Conservation (phyloP, 202 grass and related monocot species). For the Setaria italica region DNA sequence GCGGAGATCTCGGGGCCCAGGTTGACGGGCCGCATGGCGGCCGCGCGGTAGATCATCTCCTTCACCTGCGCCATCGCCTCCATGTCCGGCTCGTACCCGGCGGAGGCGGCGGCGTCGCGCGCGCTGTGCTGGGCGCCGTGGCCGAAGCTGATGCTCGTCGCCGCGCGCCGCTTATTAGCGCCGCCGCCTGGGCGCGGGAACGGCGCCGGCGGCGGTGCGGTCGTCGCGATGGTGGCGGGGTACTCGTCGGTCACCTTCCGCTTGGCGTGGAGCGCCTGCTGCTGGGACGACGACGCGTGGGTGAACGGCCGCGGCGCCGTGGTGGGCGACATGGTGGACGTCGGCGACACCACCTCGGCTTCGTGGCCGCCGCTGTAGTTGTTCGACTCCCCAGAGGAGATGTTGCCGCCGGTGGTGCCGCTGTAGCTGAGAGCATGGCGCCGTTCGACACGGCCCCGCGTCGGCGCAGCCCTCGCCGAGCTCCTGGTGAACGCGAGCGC, state of each 20-base stretch:
- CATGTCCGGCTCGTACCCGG: conserved; percentile 68
- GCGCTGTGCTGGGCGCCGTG: background rate
- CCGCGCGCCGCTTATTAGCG: conserved; percentile 36
- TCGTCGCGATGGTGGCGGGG: background rate
- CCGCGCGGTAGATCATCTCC: conserved; percentile 86
- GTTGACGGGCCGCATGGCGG: conserved; percentile 77
- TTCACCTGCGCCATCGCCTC: conserved; percentile 90
- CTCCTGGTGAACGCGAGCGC: conserved; percentile 48
- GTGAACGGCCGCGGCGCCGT: conserved; percentile 14
- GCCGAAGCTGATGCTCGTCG: conserved; percentile 56
- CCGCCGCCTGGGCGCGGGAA: conserved; percentile 1
- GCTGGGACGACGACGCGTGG: background rate
- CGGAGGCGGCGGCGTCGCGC: background rate
- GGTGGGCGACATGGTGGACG: conserved; percentile 50
- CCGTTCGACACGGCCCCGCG: conserved; percentile 39
- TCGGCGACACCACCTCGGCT: conserved; percentile 65
- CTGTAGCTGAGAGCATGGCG: conserved; percentile 56
- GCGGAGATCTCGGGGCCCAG: conserved; percentile 37
- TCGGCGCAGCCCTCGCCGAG: background rate
- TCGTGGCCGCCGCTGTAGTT: conserved; percentile 53
- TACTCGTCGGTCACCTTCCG: conserved; percentile 50
- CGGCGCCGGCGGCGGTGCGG: background rate
- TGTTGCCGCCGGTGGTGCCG: conserved; percentile 61
- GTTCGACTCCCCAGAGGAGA: conserved; percentile 81
- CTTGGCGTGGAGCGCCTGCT: conserved; percentile 31